Base-by-base conservation (phyloP, 371 early-diverging fungal species). In the Mortierella polycephala region DNA sequence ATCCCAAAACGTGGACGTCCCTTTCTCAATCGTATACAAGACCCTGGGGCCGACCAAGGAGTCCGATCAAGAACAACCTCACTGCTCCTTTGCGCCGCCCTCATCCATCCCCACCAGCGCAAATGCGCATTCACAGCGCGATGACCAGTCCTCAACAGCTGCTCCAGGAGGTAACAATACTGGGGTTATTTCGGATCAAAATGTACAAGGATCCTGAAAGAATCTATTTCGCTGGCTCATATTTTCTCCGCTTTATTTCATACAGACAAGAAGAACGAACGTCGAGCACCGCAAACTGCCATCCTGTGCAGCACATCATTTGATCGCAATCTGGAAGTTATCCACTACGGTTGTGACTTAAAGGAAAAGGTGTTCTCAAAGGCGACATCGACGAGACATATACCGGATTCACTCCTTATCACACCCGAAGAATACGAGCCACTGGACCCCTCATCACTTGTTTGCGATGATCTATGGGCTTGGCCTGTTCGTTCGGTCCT, bases 401-500 rank as follows among this genome's bases (percentile, higher is more conserved):
- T 82, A n/a, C 82, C 82, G 2, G 82, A 82, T 40, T 71, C 65
- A 14, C 64, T 82, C 18, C 63, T 73, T 8, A 74, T 75, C 50
- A 82, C 82, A 0, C 63, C 71, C 0, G 81, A 81, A 30, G 68
- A 75, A 21, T 67, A 81, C 53, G 81, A 82, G 21, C 74, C 81
- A 4, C 47, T 71, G 30, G 67, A 64, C 21, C 69, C 71, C 0
- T 42, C 69, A 6, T 50, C 62, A 9, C 65, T 58, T 2, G 57
- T 76, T 11, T 57, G 58, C 56, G 74, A 70, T 37, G 67, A 69
- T 44, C 67, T 79, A 5, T 73, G 70, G 69, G 62, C 76, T 40
- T 83, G 83, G 83, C 83, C 83, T 10, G 62, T 81, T 16, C 67
- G 69, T 0, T 67, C 74, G 5, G 77, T 81, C 11, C 57, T 74